These are phyloP conservation scores for Bimuria novae-zelandiae DNA, from an alignment of 2,329 filamentous ascomycete species.

Conservation along the genomic window DNA sequence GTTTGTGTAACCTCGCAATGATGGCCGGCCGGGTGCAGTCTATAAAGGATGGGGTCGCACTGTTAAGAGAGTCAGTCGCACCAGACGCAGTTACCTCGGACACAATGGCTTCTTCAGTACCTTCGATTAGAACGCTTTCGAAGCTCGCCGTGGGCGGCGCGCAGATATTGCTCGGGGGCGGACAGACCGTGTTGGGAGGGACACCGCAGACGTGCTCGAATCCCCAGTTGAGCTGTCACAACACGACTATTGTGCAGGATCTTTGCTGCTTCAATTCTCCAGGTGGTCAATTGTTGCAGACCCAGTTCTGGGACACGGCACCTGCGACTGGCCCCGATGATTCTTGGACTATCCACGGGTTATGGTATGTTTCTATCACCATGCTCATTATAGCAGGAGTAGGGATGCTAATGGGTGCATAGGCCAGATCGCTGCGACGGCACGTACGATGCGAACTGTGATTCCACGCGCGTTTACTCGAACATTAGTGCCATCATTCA, in stretches of 20 bases:
- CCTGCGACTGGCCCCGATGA: constrained; percentile 68
- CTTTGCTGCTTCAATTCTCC: constrained; percentile 77
- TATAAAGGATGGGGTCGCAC: constrained; percentile 9
- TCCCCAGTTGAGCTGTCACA: constrained; percentile 65
- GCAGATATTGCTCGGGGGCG: constrained; percentile 38
- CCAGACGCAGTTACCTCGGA: constrained; percentile 13
- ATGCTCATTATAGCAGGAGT: too few relatives aligned
- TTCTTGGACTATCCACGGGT: constrained; percentile 75
- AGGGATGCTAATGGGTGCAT: not conserved
- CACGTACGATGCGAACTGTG: constrained; percentile 69
- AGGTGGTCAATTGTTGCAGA: constrained; percentile 71
- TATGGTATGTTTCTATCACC: constrained; percentile 63
- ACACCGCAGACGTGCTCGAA: constrained; percentile 39
- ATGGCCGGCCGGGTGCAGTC: constrained; percentile 4
- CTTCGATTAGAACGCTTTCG: constrained; percentile 42
- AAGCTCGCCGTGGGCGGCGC: constrained; percentile 44
- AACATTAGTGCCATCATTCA: constrained; percentile 68
- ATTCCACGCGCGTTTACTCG: constrained; percentile 63
- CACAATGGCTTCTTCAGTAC: constrained; percentile 36
- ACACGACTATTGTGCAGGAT: constrained; percentile 63
- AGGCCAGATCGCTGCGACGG: constrained; percentile 67
- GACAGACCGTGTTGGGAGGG: constrained; percentile 32
- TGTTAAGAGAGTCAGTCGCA: not conserved
- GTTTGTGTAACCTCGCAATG: not conserved
- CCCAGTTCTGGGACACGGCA: constrained; percentile 77